phyloP scores from a whole-genome alignment of 1,139 yeast genomes.

The Candida sanyaensis region DNA sequence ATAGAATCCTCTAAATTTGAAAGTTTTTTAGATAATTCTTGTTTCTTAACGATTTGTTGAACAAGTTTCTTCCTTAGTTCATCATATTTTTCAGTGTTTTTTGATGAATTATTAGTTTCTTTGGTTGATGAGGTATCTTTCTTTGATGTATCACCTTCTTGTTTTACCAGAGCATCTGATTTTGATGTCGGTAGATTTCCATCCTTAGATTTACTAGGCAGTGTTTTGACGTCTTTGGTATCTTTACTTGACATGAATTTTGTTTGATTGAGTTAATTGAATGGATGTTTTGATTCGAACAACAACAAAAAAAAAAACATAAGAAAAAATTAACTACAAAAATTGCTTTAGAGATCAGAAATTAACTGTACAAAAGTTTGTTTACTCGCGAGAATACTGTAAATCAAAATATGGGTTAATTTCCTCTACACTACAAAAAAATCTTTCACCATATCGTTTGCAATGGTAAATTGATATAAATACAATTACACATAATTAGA shows the following conservation, averaged over 20 bases:
- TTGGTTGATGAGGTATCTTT: background rate
- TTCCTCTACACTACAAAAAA: too few relatives aligned
- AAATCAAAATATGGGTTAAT: too few relatives aligned
- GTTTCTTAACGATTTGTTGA: slow-evolving; percentile 65
- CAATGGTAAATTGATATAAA: too few relatives aligned
- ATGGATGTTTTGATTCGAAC: background rate
- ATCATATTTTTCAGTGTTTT: slow-evolving; percentile 56
- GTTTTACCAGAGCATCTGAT: slow-evolving; percentile 1
- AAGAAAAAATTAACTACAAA: too few relatives aligned
- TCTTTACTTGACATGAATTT: slow-evolving; percentile 7
- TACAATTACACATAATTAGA: too few relatives aligned
- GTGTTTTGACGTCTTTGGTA: slow-evolving; percentile 6
- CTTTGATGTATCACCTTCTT: background rate
- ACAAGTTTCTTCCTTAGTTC: slow-evolving; percentile 68
- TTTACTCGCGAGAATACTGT: too few relatives aligned
- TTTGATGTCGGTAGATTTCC: slow-evolving; percentile 2
- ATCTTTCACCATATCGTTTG: too few relatives aligned
- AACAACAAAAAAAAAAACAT: too few relatives aligned
- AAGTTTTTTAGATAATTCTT: slow-evolving; percentile 64
- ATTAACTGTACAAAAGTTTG: too few relatives aligned
- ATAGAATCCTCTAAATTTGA: slow-evolving; percentile 73
- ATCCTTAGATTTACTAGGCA: slow-evolving; percentile 7
- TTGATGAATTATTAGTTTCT: slow-evolving; percentile 3
- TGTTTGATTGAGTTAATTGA: background rate
- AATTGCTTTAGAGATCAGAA: too few relatives aligned